Base-by-base conservation (phyloP, 176 grass and related monocot genomes). In the Neostapfia colusana region DNA sequence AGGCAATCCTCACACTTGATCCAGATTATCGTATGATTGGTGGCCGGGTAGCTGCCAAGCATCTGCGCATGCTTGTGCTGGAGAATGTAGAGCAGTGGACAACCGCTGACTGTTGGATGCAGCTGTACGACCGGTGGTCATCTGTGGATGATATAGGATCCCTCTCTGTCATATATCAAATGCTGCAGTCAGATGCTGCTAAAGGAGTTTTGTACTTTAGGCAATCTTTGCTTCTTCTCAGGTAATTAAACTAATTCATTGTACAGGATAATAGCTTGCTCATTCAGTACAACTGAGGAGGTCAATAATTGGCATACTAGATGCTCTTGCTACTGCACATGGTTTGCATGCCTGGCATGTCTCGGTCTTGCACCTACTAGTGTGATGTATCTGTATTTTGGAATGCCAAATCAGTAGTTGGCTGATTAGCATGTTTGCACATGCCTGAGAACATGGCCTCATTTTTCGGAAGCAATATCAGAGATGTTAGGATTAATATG, bases 101-200 rank as follows among this genome's bases (percentile, higher is more conserved):
- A 21, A 73, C 89, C 73, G 96, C 91, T 65, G 96, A 99, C 82
- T 99, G 96, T 77, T 99, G 96, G 96, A 89, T 99, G 89, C 85
- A 95, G 65, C 81, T 99, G 34, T 99, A 99, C 73, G 92, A 99
- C 75, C 82, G 96, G 21, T 99, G 96, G 96, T 99, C 96, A 39
- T 89, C 96, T 43, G 96, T 95, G 4, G 96, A 99, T 87, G 96
- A 99, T 87, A 95, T 95, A 39, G 96, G 96, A 56, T 99, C 96
- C 11, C 91, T 99, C 63, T 92, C 91, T 4, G 96, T 99, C 67
- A 99, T 99, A 77, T 92, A 93, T 83, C 92, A 99, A 82, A 99
- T 99, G 96, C 87, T 99, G n/a, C 92, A 99, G 67, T 92, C 92
- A 28, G 96, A 95, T 87, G 85, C 88, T 51, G 74, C 89, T 67